These are phyloP conservation scores for Agaricus subrufescens DNA, from an alignment of 768 basidiomycete species.

Conservation along the genomic window DNA sequence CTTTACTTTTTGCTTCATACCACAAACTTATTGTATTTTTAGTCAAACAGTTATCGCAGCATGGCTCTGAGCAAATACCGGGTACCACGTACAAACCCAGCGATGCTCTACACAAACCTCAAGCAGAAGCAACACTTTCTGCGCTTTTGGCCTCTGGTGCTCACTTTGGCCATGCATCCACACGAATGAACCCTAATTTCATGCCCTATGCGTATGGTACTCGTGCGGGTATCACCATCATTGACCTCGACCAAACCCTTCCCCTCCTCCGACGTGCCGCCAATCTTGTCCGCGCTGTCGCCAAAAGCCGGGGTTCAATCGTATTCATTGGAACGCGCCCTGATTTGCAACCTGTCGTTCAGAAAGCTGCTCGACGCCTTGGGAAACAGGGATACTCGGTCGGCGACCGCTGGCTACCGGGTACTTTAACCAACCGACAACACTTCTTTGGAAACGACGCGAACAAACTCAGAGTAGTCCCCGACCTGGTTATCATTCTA, in stretches of 20 bases:
- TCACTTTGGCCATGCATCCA: conserved; percentile 85
- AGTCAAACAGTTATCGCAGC: conserved; percentile 61
- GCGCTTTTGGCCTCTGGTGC: conserved; percentile 91
- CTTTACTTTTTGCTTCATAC: conserved; percentile 10
- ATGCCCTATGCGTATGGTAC: conserved; percentile 90
- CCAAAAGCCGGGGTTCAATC: conserved; percentile 76
- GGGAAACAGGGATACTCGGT: conserved; percentile 81
- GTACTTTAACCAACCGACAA: conserved; percentile 86
- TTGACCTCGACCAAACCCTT: conserved; percentile 92
- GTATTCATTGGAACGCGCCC: conserved; percentile 88
- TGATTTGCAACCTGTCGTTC: conserved; percentile 69
- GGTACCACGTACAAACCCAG: conserved; percentile 71
- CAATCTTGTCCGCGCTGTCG: conserved; percentile 78
- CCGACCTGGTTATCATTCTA: conserved; percentile 88
- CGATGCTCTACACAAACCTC: conserved; percentile 62
- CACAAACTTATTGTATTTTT: conserved; percentile 14
- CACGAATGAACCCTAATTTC: conserved; percentile 86
- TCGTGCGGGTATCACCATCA: conserved; percentile 85
- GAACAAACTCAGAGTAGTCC: conserved; percentile 52
- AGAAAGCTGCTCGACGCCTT: conserved; percentile 75
- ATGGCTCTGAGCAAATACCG: conserved; percentile 75
- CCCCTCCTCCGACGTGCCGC: conserved; percentile 90
- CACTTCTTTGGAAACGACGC: conserved; percentile 66
- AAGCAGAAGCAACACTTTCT: conserved; percentile 72
- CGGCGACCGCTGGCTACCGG: conserved; percentile 88